Evolutionary conservation across 768 basidiomycete genomes (phyloP).

Genomic region (Nidularia sp.): DNA sequence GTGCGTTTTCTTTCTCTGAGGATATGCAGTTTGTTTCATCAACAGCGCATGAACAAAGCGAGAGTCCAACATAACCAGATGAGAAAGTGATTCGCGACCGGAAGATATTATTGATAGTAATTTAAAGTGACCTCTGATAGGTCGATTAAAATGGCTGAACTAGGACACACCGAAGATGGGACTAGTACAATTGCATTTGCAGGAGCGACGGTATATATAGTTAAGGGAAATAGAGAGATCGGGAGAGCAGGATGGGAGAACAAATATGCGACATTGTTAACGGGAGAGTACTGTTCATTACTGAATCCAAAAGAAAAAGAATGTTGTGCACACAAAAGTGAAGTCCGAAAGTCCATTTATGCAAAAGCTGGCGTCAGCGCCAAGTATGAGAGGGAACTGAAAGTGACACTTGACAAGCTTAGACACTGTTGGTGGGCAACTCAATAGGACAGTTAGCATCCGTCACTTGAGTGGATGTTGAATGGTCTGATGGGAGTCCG

Average conservation of each 20-base stretch:
- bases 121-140: no score
- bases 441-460: slow-evolving; percentile 70
- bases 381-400: not conserved
- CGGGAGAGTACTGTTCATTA: not conserved
- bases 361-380: not conserved
- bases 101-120: no score
- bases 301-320: not conserved
- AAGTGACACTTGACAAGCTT: slow-evolving; percentile 10
- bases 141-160: no score
- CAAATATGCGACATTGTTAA: not conserved
- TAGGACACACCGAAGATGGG: no score
- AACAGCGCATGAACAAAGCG: no score
- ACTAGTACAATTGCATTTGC: no score
- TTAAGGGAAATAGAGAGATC: no score
- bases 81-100: no score
- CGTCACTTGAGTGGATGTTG: slow-evolving; percentile 51
- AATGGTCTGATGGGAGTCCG: slow-evolving; percentile 55
- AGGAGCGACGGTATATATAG: no score
- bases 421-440: slow-evolving; percentile 49
- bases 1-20: no score
- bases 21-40: no score
- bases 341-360: not conserved
- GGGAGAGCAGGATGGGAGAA: not conserved
- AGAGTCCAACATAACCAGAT: no score
- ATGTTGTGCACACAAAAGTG: not conserved